phyloP scores from a whole-genome alignment of 352 stramenopile species.

The Phytopythium delawarense region DNA sequence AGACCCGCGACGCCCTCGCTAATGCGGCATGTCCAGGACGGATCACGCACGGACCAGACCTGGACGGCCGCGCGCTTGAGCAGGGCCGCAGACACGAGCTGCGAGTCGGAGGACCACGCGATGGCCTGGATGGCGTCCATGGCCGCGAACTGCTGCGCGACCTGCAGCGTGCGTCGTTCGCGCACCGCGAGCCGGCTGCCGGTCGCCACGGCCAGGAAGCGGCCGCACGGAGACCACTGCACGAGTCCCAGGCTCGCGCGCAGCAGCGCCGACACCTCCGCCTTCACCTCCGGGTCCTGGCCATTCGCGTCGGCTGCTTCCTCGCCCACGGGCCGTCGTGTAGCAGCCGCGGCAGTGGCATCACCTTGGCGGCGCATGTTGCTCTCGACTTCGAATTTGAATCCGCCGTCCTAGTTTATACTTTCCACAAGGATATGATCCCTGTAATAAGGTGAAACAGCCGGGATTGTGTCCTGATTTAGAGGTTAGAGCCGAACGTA shows the following conservation, averaged over 20 bases:
- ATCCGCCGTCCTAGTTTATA: not conserved
- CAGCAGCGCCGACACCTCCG: conserved; percentile 51
- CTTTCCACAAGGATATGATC: not conserved
- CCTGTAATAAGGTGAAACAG: not conserved
- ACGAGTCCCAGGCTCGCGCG: conserved; percentile 47
- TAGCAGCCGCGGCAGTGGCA: not conserved
- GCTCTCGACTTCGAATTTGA: not conserved
- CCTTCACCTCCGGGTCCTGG: conserved; percentile 3
- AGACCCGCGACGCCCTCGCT: conserved; percentile 68
- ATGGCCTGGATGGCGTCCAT: conserved; percentile 52
- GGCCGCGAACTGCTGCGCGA: conserved; percentile 60
- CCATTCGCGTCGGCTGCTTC: not conserved
- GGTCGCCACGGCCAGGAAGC: conserved; percentile 44
- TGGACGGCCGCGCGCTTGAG: conserved; percentile 69
- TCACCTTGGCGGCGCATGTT: conserved; percentile 1
- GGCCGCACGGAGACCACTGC: conserved; percentile 65
- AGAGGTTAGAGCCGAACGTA: not conserved
- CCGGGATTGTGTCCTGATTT: not conserved
- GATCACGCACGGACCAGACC: conserved; percentile 64
- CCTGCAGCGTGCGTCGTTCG: conserved; percentile 43
- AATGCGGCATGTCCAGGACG: conserved; percentile 69
- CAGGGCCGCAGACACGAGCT: conserved; percentile 55
- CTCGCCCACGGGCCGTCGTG: not conserved
- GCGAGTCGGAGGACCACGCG: conserved; percentile 59
- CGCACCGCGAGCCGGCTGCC: conserved; percentile 56